phyloP scores from a whole-genome alignment of 805 yeast genomes.

The Jamesozyma lodderae region DNA sequence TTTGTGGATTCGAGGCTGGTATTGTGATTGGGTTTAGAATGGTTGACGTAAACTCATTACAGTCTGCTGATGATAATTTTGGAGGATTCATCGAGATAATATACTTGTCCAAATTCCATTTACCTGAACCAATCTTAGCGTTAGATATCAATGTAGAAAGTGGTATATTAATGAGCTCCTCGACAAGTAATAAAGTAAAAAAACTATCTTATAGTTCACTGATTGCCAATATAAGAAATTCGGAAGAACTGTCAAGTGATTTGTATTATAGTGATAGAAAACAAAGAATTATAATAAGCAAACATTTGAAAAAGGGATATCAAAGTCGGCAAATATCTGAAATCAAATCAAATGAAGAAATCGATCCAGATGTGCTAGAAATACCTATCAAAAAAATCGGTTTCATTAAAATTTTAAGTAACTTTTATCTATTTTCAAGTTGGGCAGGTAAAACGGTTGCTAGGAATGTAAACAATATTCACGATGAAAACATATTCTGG shows the following conservation, averaged over 20 bases:
- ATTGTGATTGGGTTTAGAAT: constrained; percentile 21
- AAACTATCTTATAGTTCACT: no score
- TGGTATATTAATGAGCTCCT: constrained; percentile 14
- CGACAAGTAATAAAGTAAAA: constrained; percentile 7
- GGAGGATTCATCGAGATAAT: neutral
- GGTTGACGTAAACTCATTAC: neutral
- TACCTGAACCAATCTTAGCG: constrained; percentile 25
- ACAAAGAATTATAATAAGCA: constrained; percentile 1
- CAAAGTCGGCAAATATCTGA: neutral
- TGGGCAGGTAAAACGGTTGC: constrained; percentile 22
- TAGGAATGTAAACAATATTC: constrained; percentile 2
- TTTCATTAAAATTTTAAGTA: constrained; percentile 8
- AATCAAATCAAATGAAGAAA: no score
- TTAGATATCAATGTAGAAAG: constrained; percentile 5
- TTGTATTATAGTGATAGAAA: neutral
- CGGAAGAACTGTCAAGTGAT: no score
- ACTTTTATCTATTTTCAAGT: constrained; percentile 8
- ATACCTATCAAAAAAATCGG: constrained; percentile 9
- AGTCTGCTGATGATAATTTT: neutral
- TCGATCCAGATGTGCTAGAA: neutral
- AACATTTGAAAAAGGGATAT: neutral
- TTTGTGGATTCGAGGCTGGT: constrained; percentile 27
- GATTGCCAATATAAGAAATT: no score
- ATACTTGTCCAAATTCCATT: constrained; percentile 11
- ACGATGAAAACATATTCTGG: constrained; percentile 2